A percentile compares a stretch with the other conserved stretches of the same genome.
Conservation (phyloP, 306 rosid species). For the Sicyos baderoa region DNA sequence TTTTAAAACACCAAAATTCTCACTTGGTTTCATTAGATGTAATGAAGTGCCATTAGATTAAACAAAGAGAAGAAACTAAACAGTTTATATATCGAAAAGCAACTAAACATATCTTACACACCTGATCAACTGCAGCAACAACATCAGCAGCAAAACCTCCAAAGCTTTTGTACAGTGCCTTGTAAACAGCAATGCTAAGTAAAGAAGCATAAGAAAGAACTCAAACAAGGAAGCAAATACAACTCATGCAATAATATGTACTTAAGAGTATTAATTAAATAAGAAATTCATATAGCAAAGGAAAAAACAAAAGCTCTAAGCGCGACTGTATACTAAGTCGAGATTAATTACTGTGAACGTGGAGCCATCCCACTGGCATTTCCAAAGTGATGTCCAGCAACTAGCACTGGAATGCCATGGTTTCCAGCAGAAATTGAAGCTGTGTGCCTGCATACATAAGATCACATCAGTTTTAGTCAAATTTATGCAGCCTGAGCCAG, state of each 20-base stretch:
- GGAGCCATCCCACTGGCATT: conserved; percentile 99
- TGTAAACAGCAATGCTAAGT: conserved; percentile 84
- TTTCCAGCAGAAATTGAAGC: conserved; percentile 98
- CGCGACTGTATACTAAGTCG: background rate
- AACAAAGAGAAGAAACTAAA: background rate
- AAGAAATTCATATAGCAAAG: conserved; percentile 1
- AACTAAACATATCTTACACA: conserved; percentile 21
- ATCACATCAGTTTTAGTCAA: background rate
- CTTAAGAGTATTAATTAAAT: background rate
- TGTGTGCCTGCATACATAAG: conserved; percentile 59
- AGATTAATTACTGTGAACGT: conserved; percentile 77
- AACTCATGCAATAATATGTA: background rate
- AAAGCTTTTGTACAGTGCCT: conserved; percentile 90
- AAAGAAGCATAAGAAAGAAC: conserved; percentile 25
- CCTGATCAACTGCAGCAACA: conserved; percentile 98
- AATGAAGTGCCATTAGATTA: background rate
- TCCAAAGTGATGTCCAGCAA: conserved; percentile 88
- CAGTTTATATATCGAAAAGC: conserved; percentile 10
- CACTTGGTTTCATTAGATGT: background rate
- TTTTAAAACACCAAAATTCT: background rate
- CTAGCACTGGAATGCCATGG: conserved; percentile 92
- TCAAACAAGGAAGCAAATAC: conserved; percentile 13
- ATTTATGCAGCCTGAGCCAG: background rate
- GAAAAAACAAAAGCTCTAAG: background rate
- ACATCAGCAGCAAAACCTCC: conserved; percentile 99